Evolutionary conservation across 805 yeast species (phyloP).

Genomic region (Metschnikowia drakensbergensis): DNA sequence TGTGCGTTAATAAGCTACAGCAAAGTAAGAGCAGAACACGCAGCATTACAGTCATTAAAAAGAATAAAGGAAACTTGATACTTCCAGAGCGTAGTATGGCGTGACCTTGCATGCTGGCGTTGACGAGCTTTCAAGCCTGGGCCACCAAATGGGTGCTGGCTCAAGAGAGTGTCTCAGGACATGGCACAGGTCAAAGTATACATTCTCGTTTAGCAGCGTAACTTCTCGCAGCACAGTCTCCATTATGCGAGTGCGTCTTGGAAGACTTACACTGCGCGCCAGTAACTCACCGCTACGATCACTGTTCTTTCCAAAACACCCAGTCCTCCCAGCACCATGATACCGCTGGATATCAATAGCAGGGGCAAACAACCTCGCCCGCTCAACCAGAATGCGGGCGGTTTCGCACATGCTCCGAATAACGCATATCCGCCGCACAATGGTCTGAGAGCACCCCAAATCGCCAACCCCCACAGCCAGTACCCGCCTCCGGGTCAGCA

Average conservation of each 20-base stretch:
- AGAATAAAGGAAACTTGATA: too few relatives aligned
- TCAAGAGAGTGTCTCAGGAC: too few relatives aligned
- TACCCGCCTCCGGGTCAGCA: not conserved
- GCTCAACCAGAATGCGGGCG: not conserved
- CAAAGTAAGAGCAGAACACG: too few relatives aligned
- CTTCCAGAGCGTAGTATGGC: too few relatives aligned
- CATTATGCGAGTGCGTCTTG: not conserved
- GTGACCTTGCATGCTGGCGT: too few relatives aligned
- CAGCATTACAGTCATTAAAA: too few relatives aligned
- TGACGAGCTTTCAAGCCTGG: too few relatives aligned
- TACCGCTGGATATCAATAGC: slow-evolving; percentile 13
- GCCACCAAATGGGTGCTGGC: too few relatives aligned
- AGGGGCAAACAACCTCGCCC: slow-evolving; percentile 2
- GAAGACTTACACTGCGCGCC: not conserved
- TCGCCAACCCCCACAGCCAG: not conserved
- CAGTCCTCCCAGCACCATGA: slow-evolving; percentile 3
- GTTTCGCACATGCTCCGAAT: not conserved
- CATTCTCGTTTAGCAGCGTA: too few relatives aligned
- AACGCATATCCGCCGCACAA: not conserved
- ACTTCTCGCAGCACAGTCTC: too few relatives aligned
- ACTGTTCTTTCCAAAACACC: not conserved
- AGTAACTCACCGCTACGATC: not conserved
- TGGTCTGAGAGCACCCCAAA: slow-evolving; percentile 1
- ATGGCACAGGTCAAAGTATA: too few relatives aligned
- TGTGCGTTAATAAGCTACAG: too few relatives aligned